Percentiles rank a stretch among this genome's conserved stretches.
Evolutionary conservation across 2,329 filamentous ascomycete genomes (phyloP).

Genomic region (Monosporascus sp.): DNA sequence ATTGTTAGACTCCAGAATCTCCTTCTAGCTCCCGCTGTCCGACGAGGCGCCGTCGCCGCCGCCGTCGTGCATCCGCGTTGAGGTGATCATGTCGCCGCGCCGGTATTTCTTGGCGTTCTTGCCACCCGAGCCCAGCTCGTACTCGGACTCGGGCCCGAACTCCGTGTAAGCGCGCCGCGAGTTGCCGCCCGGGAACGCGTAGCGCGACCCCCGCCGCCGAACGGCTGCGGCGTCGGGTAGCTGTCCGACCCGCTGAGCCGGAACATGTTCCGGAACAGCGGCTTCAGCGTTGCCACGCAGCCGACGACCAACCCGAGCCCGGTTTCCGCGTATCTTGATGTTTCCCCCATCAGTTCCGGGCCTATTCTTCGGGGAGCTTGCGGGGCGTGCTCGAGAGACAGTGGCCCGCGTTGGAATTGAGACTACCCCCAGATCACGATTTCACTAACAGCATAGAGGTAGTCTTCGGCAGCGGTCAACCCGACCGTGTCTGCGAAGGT

Average conservation of each 20-base stretch:
- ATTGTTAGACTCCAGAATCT: conserved; percentile 1
- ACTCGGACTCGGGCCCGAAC: background rate
- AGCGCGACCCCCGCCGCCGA: background rate
- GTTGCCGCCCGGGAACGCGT: conserved; percentile 7
- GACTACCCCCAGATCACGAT: conserved; percentile 16
- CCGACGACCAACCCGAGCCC: conserved; percentile 13
- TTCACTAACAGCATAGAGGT: conserved; percentile 12
- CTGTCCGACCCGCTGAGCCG: conserved; percentile 5
- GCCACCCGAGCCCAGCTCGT: conserved; percentile 4
- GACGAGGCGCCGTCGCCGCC: conserved; percentile 2
- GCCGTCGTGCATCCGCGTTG: conserved; percentile 1
- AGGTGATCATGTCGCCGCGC: background rate
- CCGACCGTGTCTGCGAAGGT: conserved; percentile 7
- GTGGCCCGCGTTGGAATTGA: background rate
- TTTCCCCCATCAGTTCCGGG: background rate
- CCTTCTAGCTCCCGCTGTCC: conserved; percentile 10
- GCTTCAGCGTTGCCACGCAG: conserved; percentile 12
- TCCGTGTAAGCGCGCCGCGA: conserved; percentile 8
- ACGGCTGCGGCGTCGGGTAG: background rate
- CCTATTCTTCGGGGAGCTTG: background rate
- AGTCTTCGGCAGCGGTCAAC: conserved; percentile 11
- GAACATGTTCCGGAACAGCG: conserved; percentile 11
- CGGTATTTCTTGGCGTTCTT: conserved; percentile 4
- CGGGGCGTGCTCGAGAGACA: background rate
- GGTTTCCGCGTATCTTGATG: conserved; percentile 11